Conservation (phyloP, 2,329 filamentous ascomycete genomes). For the Triangularia setosa region DNA sequence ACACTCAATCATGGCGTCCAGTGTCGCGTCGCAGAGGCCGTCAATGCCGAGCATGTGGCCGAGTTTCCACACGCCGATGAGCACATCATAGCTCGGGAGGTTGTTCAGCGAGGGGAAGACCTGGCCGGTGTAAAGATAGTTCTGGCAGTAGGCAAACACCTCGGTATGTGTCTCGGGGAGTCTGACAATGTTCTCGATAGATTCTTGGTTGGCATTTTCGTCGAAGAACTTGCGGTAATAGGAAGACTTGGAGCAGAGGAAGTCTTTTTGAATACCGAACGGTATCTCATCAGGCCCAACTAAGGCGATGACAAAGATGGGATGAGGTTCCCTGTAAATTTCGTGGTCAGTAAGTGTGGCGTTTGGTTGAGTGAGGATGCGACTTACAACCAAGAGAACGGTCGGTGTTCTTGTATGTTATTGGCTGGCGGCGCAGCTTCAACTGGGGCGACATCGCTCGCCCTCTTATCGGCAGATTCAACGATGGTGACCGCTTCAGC, state of each 20-base stretch:
- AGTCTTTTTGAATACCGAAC: slow-evolving; percentile 57
- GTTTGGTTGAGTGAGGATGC: background rate
- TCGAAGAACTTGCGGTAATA: slow-evolving; percentile 47
- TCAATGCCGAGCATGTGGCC: slow-evolving; percentile 49
- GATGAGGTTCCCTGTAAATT: slow-evolving; percentile 46
- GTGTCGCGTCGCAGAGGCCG: slow-evolving; percentile 52
- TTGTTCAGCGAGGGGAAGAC: slow-evolving; percentile 41
- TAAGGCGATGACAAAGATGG: slow-evolving; percentile 52
- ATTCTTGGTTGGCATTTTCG: slow-evolving; percentile 32
- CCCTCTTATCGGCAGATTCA: background rate
- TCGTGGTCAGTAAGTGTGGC: slow-evolving; percentile 5
- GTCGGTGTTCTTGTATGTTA: slow-evolving; percentile 3
- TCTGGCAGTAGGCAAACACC: slow-evolving; percentile 53
- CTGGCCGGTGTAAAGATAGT: slow-evolving; percentile 50
- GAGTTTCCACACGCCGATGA: slow-evolving; percentile 56
- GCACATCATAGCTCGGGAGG: slow-evolving; percentile 49
- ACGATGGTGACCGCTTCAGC: background rate
- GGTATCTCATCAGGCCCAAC: slow-evolving; percentile 50
- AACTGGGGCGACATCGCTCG: background rate
- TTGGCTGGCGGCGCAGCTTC: background rate
- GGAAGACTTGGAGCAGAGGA: slow-evolving; percentile 49
- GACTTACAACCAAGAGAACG: slow-evolving; percentile 33
- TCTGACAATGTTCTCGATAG: slow-evolving; percentile 48
- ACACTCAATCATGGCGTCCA: slow-evolving; percentile 56
- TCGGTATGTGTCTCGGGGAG: slow-evolving; percentile 46